Conservation (phyloP, 768 basidiomycete species). For the Suillus bovinus region DNA sequence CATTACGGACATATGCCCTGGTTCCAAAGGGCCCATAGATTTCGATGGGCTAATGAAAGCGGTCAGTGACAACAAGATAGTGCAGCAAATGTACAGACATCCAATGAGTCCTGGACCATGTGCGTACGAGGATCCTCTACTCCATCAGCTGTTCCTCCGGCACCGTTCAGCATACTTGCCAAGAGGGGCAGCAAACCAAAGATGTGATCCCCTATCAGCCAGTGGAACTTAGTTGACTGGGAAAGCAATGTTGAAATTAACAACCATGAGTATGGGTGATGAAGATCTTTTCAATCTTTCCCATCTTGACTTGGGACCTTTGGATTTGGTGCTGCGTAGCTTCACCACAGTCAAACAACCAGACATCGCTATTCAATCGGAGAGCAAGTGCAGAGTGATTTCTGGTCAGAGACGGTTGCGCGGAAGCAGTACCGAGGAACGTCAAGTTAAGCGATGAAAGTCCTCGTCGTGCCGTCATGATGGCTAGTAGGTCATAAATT, state of each 20-base stretch:
- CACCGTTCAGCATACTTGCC: slow-evolving; percentile 70
- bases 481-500: too few species aligned
- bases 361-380: slow-evolving; percentile 66
- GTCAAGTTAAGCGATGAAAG: slow-evolving; percentile 53
- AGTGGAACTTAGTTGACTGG: background rate
- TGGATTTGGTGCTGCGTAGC: slow-evolving; percentile 80
- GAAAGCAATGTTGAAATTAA: background rate
- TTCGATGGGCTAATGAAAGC: slow-evolving; percentile 56
- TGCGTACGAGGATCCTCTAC: slow-evolving; percentile 58
- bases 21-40: slow-evolving; percentile 88
- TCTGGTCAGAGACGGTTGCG: slow-evolving; percentile 75
- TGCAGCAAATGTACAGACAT: slow-evolving; percentile 18
- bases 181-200: slow-evolving; percentile 73
- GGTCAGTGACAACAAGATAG: slow-evolving; percentile 11
- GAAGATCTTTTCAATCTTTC: slow-evolving; percentile 79
- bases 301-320: slow-evolving; percentile 73
- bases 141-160: slow-evolving; percentile 62
- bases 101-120: slow-evolving; percentile 17
- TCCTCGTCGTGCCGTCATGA: slow-evolving; percentile 17
- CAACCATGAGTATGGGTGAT: slow-evolving; percentile 85
- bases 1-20: slow-evolving; percentile 73
- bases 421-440: slow-evolving; percentile 82
- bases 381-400: slow-evolving; percentile 77
- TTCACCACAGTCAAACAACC: slow-evolving; percentile 87
- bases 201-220: slow-evolving; percentile 70